Evolutionary conservation across 2,329 filamentous ascomycete species (phyloP), one percentile per base, ranked within the genome.

Genomic region (Phialophora tarda): DNA sequence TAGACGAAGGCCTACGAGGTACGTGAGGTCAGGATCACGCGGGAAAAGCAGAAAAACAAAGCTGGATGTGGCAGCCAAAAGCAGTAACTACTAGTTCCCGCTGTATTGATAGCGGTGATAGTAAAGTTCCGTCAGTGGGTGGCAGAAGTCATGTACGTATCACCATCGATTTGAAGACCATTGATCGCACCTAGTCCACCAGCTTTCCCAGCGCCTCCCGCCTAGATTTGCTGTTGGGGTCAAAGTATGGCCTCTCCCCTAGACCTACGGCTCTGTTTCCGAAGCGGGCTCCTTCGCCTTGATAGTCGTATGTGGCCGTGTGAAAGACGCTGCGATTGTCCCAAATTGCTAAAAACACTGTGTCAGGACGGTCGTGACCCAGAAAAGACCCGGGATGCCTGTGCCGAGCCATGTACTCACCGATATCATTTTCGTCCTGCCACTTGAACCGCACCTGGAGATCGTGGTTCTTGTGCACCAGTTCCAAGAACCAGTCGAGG

Each of bases 401-500:
- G n/a, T n/a, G n/a, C 21, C 34, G 30, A 24, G 3, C 17, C n/a
- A n/a, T n/a, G n/a, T n/a, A 63, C 77, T 73, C 69, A 77, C 80
- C 73, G 72, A 83, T 76, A 72, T 83, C 82, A 68, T 85, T 82
- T 66, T 74, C 68, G 67, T 82, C 82, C 73, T 78, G 75, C 83
- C 83, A 85, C 68, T 79, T 77, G 69, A 82, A 79, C 23, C 83
- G 71, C 4, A 84, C 82, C 71, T 83, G 82, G 61, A 84, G 70
- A 67, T 85, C 83, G 70, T 85, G 83, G 71, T 82, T 84, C 64
- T 83, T 77, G 0, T 77, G 74, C 4, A 85, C 76, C 10, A 81
- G 65, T 4, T 73, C 63, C 24, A 78, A 68, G 67, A 84, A 82
- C 75, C 77, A 80, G 59, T 80, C 76, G 55, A 83, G 69, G 14